Evolutionary conservation across 2,329 filamentous ascomycete species (phyloP).

Genomic region (Hypoxylon sp.): DNA sequence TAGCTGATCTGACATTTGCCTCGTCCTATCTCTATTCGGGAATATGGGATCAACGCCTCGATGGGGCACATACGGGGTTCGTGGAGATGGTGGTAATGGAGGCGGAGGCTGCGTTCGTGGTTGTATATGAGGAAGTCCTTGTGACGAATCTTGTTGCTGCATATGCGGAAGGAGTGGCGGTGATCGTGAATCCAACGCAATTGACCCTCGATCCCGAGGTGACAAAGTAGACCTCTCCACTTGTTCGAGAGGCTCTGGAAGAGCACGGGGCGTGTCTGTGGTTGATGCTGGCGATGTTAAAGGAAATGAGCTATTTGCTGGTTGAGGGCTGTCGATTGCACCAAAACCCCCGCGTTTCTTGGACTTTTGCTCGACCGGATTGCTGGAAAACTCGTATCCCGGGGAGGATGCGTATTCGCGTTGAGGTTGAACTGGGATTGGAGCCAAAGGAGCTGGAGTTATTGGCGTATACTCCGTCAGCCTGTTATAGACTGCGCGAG

Average conservation of each 20-base stretch:
- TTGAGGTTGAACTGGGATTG: conserved; percentile 43
- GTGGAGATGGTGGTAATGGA: conserved; percentile 46
- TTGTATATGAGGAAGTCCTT: conserved; percentile 46
- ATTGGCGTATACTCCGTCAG: conserved; percentile 52
- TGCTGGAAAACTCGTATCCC: conserved; percentile 51
- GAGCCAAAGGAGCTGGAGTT: conserved; percentile 50
- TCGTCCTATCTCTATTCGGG: conserved; percentile 51
- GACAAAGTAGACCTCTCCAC: conserved; percentile 51
- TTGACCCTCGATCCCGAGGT: conserved; percentile 48
- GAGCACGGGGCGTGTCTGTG: conserved; percentile 50
- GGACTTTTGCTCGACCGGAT: conserved; percentile 45
- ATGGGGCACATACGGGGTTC: conserved; percentile 47
- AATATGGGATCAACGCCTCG: conserved; percentile 52
- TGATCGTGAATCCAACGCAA: conserved; percentile 47
- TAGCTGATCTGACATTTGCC: conserved; percentile 50
- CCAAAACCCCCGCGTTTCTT: conserved; percentile 48
- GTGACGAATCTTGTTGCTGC: conserved; percentile 46
- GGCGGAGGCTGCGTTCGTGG: conserved; percentile 47
- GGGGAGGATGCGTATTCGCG: conserved; percentile 53
- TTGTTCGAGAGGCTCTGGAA: conserved; percentile 51
- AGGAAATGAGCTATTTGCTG: conserved; percentile 45
- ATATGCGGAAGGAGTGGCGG: conserved; percentile 48
- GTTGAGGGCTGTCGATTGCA: conserved; percentile 49
- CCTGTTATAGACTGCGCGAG: conserved; percentile 50
- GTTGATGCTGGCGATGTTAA: conserved; percentile 51